Percentiles rank a stretch among this genome's conserved stretches.
Conservation (phyloP, 2,329 filamentous ascomycete species). For the Dothistroma septosporum region DNA sequence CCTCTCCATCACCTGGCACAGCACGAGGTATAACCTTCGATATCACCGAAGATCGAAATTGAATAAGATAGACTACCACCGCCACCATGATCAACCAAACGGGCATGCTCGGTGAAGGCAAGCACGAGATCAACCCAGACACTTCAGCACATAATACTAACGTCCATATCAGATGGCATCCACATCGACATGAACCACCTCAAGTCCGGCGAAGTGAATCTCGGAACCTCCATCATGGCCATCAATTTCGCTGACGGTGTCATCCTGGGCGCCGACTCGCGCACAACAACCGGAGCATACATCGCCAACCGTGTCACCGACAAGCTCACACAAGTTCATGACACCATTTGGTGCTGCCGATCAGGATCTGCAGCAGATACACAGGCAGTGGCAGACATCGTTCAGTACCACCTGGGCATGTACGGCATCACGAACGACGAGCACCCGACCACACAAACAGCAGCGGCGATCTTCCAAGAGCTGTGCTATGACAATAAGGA, state of each 20-base stretch:
- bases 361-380: slow-evolving; percentile 97
- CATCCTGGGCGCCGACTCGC: slow-evolving; percentile 93
- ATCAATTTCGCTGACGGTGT: slow-evolving; percentile 99
- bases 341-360: slow-evolving; percentile 99
- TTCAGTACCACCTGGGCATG: slow-evolving; percentile 91
- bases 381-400: slow-evolving; percentile 95
- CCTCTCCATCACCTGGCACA: background rate
- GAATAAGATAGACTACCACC: slow-evolving; percentile 3
- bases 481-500: slow-evolving; percentile 98
- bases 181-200: slow-evolving; percentile 98
- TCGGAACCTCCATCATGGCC: slow-evolving; percentile 99
- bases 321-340: slow-evolving; percentile 96
- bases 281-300: slow-evolving; percentile 96
- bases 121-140: slow-evolving; percentile 7
- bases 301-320: slow-evolving; percentile 99
- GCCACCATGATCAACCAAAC: slow-evolving; percentile 36
- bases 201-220: slow-evolving; percentile 98
- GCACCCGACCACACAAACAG: slow-evolving; percentile 88
- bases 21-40: background rate
- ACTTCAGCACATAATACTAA: slow-evolving; percentile 14
- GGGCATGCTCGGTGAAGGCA: slow-evolving; percentile 42
- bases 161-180: slow-evolving; percentile 73
- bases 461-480: slow-evolving; percentile 94
- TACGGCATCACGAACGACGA: slow-evolving; percentile 88
- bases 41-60: background rate